A percentile compares a stretch with the other conserved stretches of the same genome.
Evolutionary conservation across 805 yeast genomes (phyloP).

Genomic region (Tetrapisispora namnaoensis): DNA sequence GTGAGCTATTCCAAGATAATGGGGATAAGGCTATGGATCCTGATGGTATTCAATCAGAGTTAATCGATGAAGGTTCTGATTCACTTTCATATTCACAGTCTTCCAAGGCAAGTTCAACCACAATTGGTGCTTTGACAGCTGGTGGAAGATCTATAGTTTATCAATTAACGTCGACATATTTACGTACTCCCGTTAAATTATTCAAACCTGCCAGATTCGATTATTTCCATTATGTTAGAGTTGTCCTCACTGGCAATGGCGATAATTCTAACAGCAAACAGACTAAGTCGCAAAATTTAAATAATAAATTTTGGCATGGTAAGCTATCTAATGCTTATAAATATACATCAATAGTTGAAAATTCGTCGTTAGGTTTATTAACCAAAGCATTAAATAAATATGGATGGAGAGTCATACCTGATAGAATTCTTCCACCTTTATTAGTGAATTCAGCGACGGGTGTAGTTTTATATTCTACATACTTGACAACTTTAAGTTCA

Average conservation of each 20-base stretch:
- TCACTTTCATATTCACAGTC: neutral
- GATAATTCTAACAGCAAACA: neutral
- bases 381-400: conserved; percentile 59
- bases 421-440: conserved; percentile 71
- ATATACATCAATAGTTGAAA: conserved; percentile 33
- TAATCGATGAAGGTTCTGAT: neutral
- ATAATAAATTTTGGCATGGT: conserved; percentile 9
- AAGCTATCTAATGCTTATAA: neutral
- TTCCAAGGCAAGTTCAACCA: conserved; percentile 14
- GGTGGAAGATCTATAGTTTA: conserved; percentile 77
- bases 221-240: conserved; percentile 60
- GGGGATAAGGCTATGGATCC: neutral
- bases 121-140: conserved; percentile 75
- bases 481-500: conserved; percentile 44
- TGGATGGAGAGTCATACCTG: conserved; percentile 84
- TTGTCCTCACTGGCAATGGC: conserved; percentile 30
- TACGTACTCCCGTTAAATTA: conserved; percentile 73
- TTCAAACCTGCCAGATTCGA: conserved; percentile 89
- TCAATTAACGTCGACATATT: conserved; percentile 66
- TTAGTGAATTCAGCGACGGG: conserved; percentile 88
- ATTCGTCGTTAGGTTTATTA: conserved; percentile 70
- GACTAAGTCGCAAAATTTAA: conserved; percentile 6
- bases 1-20: neutral
- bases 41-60: neutral
- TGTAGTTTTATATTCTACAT: conserved; percentile 72